Evolutionary conservation across 805 yeast genomes (phyloP).

Genomic region (Hanseniaspora lindneri): DNA sequence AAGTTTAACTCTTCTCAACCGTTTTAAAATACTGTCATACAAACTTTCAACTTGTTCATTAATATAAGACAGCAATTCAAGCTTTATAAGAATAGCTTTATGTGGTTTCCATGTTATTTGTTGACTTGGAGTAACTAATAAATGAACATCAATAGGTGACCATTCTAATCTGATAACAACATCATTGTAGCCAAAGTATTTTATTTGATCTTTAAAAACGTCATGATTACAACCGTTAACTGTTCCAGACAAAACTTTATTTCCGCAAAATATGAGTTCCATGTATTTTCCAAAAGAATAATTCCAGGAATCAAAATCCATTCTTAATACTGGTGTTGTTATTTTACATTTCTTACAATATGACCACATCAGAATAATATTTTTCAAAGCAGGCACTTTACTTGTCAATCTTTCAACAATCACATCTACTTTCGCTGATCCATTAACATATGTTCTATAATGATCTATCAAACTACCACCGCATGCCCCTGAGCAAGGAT

Average conservation of each 20-base stretch:
- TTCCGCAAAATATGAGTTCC: slow-evolving; percentile 73
- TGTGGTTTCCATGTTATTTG: slow-evolving; percentile 61
- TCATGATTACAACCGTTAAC: slow-evolving; percentile 67
- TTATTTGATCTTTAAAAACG: slow-evolving; percentile 65
- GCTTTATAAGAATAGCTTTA: slow-evolving; percentile 54
- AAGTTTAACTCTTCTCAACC: slow-evolving; percentile 63
- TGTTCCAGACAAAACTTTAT: slow-evolving; percentile 41
- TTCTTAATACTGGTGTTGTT: slow-evolving; percentile 62
- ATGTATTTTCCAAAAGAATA: slow-evolving; percentile 87
- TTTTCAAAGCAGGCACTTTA: slow-evolving; percentile 46
- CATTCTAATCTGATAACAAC: slow-evolving; percentile 70
- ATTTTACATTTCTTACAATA: slow-evolving; percentile 68
- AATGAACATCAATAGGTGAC: slow-evolving; percentile 61
- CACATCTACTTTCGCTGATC: slow-evolving; percentile 69
- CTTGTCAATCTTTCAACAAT: slow-evolving; percentile 51
- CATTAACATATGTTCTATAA: slow-evolving; percentile 79
- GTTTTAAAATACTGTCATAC: slow-evolving; percentile 57
- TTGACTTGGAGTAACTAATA: slow-evolving; percentile 64
- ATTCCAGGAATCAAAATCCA: slow-evolving; percentile 81
- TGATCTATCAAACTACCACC: slow-evolving; percentile 61
- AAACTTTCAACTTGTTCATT: slow-evolving; percentile 43
- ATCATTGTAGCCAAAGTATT: slow-evolving; percentile 74
- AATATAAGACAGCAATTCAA: slow-evolving; percentile 47
- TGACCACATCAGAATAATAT: slow-evolving; percentile 81
- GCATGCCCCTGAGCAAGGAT: slow-evolving; percentile 71